Conservation (phyloP, 768 basidiomycete genomes). For the Tricholoma flavovirens region DNA sequence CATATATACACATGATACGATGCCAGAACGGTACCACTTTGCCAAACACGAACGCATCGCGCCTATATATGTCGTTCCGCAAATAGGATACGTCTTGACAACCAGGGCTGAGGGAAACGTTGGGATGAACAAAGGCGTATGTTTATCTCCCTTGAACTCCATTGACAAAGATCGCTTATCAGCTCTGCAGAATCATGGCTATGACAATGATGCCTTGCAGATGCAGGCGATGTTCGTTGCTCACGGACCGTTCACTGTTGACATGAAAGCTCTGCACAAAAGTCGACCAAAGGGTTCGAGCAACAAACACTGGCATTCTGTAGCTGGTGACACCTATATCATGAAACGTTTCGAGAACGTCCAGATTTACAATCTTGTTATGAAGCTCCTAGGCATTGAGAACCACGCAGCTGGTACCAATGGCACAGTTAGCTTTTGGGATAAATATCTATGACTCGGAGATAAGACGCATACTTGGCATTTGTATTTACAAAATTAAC, state of each 20-base stretch:
- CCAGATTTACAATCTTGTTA: constrained; percentile 78
- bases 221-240: constrained; percentile 93
- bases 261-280: constrained; percentile 54
- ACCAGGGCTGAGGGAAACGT: constrained; percentile 52
- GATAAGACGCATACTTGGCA: constrained; percentile 3
- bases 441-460: constrained; percentile 47
- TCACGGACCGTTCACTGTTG: constrained; percentile 80
- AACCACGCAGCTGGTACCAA: constrained; percentile 56
- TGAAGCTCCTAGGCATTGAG: constrained; percentile 66
- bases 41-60: constrained; percentile 71
- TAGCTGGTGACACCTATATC: constrained; percentile 57
- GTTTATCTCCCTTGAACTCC: constrained; percentile 19
- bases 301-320: constrained; percentile 61
- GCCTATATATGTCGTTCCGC: constrained; percentile 80
- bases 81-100: constrained; percentile 75
- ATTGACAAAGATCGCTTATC: background rate
- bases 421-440: constrained; percentile 82
- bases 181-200: constrained; percentile 71
- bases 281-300: constrained; percentile 7
- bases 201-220: constrained; percentile 68
- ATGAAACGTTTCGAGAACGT: constrained; percentile 84
- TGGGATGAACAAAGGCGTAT: constrained; percentile 70
- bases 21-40: constrained; percentile 82
- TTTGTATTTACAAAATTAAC: background rate
- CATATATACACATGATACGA: constrained; percentile 74